These are phyloP conservation scores for Davidsoniella australis DNA, from an alignment of 2,329 filamentous ascomycete genomes.

Conservation along the genomic window DNA sequence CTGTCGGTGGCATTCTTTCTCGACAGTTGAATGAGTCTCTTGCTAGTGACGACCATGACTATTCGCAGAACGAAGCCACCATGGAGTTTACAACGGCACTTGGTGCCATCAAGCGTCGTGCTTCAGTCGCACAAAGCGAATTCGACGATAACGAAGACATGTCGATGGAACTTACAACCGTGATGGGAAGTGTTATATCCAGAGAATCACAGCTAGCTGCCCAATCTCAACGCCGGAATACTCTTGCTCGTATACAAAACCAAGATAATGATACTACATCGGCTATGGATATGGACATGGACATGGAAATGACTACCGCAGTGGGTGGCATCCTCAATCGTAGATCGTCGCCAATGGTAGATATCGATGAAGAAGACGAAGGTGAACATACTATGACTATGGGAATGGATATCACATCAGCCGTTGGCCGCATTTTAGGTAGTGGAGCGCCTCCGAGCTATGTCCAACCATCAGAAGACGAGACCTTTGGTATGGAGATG, in stretches of 20 bases:
- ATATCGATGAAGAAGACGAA: conserved; percentile 12
- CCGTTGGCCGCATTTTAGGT: conserved; percentile 36
- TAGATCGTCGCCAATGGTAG: conserved; percentile 30
- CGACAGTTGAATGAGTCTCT: conserved; percentile 18
- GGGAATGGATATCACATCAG: conserved; percentile 46
- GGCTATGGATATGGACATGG: conserved; percentile 41
- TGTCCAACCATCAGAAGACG: conserved; percentile 15
- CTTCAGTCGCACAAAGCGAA: conserved; percentile 18
- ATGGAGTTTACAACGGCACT: conserved; percentile 78
- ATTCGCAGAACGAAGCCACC: conserved; percentile 31
- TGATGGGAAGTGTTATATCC: conserved; percentile 37
- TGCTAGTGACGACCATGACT: conserved; percentile 19
- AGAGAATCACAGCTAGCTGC: conserved; percentile 11
- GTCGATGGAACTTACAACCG: conserved; percentile 63
- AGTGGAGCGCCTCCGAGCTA: conserved; percentile 10
- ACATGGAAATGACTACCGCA: conserved; percentile 82
- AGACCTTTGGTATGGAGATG: conserved; percentile 50
- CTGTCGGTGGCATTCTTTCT: conserved; percentile 60
- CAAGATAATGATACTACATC: conserved; percentile 16
- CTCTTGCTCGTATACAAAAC: conserved; percentile 13
- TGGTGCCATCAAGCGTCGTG: conserved; percentile 43
- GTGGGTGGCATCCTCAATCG: conserved; percentile 55
- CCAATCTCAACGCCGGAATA: conserved; percentile 18
- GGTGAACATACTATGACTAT: conserved; percentile 21
- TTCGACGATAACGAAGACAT: conserved; percentile 45